Conservation (phyloP, 331 rosid genomes). For the Telfairia occidentalis region DNA sequence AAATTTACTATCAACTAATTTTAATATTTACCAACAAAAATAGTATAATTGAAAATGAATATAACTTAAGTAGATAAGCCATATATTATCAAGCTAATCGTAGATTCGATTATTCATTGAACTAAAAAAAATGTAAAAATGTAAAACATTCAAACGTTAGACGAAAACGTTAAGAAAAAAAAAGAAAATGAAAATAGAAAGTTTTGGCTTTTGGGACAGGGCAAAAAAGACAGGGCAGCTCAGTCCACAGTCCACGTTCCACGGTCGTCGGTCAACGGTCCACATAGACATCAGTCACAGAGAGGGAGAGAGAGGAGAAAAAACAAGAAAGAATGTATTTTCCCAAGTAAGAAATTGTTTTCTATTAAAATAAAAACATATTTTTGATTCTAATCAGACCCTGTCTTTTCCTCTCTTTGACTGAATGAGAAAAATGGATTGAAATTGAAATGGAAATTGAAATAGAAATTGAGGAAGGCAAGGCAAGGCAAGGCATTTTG, state of each 20-base stretch:
- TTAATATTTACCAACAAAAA: too few relatives aligned
- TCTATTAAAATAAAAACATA: background rate
- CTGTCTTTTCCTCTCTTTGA: constrained; percentile 52
- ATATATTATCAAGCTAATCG: too few relatives aligned
- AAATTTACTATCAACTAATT: too few relatives aligned
- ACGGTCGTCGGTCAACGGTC: constrained; percentile 13
- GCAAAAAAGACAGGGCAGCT: constrained; percentile 3
- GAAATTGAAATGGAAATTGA: constrained; percentile 1
- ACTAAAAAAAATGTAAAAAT: too few relatives aligned
- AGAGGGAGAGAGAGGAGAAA: background rate
- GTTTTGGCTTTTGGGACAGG: constrained; percentile 7
- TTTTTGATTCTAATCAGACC: constrained; percentile 8
- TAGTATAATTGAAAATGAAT: too few relatives aligned
- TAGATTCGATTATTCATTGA: too few relatives aligned
- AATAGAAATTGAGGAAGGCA: background rate
- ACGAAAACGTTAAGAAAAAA: background rate
- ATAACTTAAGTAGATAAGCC: too few relatives aligned
- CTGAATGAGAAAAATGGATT: constrained; percentile 23
- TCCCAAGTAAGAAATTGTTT: constrained; percentile 14
- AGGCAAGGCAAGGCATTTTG: constrained; percentile 10
- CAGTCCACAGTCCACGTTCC: constrained; percentile 4
- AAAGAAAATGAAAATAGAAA: background rate
- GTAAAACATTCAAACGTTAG: too few relatives aligned
- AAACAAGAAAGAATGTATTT: background rate
- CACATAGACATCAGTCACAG: background rate